Evolutionary conservation across 2,329 filamentous ascomycete species (phyloP).

Genomic region (Diaporthe sp.): DNA sequence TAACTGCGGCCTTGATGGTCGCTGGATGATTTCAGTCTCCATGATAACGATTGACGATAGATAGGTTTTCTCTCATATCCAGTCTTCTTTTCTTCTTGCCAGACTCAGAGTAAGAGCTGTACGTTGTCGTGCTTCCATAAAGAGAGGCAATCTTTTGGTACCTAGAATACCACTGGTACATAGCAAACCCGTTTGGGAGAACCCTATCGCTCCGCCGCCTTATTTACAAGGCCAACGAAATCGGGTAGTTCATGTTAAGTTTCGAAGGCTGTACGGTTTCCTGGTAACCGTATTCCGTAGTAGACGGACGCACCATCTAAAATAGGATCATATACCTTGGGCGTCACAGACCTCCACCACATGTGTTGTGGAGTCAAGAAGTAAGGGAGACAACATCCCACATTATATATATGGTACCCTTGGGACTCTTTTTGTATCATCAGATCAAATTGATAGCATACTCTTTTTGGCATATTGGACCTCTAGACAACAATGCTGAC

Average conservation of each 20-base stretch:
- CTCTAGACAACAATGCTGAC: not conserved
- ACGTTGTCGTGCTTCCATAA: not conserved
- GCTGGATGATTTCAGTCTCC: slow-evolving; percentile 18
- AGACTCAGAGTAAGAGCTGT: not conserved
- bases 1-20: slow-evolving; percentile 27
- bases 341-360: too few relatives aligned
- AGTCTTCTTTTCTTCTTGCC: not conserved
- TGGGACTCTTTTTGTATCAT: not conserved
- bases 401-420: not conserved
- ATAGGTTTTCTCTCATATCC: not conserved
- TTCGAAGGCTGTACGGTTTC: not conserved
- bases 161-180: not conserved
- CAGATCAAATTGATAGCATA: not conserved
- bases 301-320: not conserved
- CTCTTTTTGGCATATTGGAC: not conserved
- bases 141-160: too few relatives aligned
- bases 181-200: not conserved
- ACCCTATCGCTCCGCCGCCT: not conserved
- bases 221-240: not conserved
- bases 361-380: not conserved
- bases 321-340: not conserved
- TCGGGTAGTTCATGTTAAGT: too few relatives aligned
- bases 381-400: not conserved
- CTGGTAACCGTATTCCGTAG: not conserved
- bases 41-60: slow-evolving; percentile 26